Conservation (phyloP, 1,284 basidiomycete species). For the Puccinia triticina region DNA sequence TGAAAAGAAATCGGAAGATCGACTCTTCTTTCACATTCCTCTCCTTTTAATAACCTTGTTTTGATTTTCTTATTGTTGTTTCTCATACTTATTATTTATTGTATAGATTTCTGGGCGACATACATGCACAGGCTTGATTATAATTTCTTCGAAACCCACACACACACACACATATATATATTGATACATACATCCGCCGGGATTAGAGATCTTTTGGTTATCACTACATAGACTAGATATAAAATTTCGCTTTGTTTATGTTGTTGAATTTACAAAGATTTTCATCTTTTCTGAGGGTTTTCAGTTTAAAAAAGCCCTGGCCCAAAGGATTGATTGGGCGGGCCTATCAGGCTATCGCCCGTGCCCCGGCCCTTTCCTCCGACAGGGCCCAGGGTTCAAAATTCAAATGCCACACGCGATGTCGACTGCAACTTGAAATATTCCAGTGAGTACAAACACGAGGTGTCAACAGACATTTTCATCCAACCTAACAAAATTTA, state of each 20-base stretch:
- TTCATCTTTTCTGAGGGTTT: too few species aligned
- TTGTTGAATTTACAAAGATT: too few species aligned
- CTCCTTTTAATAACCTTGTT: neutral
- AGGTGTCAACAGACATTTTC: too few species aligned
- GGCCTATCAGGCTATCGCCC: neutral
- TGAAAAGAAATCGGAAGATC: conserved; percentile 15
- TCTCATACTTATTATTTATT: neutral
- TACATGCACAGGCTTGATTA: neutral
- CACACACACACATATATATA: too few species aligned
- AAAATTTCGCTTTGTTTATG: too few species aligned
- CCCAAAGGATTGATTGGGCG: neutral
- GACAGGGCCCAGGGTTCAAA: neutral
- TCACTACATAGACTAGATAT: too few species aligned
- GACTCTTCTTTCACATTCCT: neutral
- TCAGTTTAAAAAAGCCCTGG: too few species aligned
- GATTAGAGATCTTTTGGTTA: too few species aligned
- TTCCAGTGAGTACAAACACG: too few species aligned
- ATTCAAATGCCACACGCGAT: neutral
- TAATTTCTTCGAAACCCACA: too few species aligned
- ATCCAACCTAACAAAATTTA: neutral
- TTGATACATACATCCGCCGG: too few species aligned
- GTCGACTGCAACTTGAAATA: too few species aligned
- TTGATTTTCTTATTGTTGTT: neutral
- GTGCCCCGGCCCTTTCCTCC: neutral
- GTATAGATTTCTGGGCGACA: neutral